Percentiles rank a stretch among this genome's conserved stretches.
Evolutionary conservation across 2,329 filamentous ascomycete genomes (phyloP).

Genomic region (Nectriaceae sp.): DNA sequence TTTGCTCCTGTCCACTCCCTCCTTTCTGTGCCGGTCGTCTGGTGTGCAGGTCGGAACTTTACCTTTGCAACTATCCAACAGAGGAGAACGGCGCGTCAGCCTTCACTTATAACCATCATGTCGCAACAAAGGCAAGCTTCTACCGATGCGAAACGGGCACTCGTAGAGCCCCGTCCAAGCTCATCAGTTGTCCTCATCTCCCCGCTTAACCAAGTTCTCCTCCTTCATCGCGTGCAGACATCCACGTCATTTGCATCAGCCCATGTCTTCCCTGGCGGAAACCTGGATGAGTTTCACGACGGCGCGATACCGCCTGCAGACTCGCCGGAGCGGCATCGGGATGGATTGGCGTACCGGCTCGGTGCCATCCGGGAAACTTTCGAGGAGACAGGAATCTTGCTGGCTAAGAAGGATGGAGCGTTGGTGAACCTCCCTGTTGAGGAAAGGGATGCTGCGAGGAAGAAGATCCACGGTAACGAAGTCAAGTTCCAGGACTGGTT

Average conservation of each 20-base stretch:
- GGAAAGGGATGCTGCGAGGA: slow-evolving; percentile 66
- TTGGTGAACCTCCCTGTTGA: slow-evolving; percentile 62
- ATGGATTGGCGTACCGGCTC: slow-evolving; percentile 73
- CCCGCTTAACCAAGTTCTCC: slow-evolving; percentile 80
- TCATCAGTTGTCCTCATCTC: slow-evolving; percentile 84
- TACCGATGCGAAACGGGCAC: slow-evolving; percentile 25
- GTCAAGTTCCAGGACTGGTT: slow-evolving; percentile 70
- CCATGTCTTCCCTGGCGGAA: slow-evolving; percentile 94
- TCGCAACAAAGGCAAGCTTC: slow-evolving; percentile 11
- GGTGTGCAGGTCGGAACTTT: too few species aligned
- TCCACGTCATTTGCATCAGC: slow-evolving; percentile 86
- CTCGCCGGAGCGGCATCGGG: slow-evolving; percentile 62
- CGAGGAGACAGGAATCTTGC: slow-evolving; percentile 88
- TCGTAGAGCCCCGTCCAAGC: slow-evolving; percentile 60
- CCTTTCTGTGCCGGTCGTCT: neutral
- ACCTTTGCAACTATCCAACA: too few species aligned
- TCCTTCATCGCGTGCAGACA: slow-evolving; percentile 82
- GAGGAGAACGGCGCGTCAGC: too few species aligned
- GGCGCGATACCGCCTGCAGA: slow-evolving; percentile 52
- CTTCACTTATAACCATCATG: slow-evolving; percentile 9
- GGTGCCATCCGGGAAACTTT: slow-evolving; percentile 91
- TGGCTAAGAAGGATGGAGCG: slow-evolving; percentile 59
- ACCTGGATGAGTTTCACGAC: slow-evolving; percentile 77
- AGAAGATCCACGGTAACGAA: slow-evolving; percentile 66
- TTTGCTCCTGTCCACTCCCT: neutral